Evolutionary conservation across 306 rosid genomes (phyloP).

Genomic region (Sechiopsis laciniata): DNA sequence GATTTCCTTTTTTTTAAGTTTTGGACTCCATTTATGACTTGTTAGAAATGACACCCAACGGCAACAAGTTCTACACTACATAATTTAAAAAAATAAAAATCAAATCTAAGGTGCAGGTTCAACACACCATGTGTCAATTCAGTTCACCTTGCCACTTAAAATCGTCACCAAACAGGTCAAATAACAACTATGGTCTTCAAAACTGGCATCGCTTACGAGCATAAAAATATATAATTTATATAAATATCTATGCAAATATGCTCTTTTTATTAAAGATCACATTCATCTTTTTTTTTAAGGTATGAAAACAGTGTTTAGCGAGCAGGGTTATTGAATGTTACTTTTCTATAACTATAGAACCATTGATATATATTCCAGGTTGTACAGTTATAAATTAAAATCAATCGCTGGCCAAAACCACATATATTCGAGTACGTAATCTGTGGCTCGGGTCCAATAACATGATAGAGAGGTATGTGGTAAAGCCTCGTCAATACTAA

Average conservation of each 20-base stretch:
- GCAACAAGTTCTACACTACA: background rate
- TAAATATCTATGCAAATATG: background rate
- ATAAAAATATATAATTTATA: background rate
- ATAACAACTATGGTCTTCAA: background rate
- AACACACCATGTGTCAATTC: background rate
- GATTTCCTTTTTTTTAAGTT: background rate
- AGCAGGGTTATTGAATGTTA: background rate
- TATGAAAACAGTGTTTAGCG: background rate
- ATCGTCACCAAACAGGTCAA: background rate
- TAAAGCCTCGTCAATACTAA: background rate
- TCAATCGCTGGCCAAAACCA: background rate
- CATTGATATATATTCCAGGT: background rate
- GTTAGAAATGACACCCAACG: background rate
- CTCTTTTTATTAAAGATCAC: background rate
- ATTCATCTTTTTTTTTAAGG: background rate
- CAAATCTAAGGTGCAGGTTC: background rate
- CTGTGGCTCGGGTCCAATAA: background rate
- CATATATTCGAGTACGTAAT: background rate
- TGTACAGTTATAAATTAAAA: background rate
- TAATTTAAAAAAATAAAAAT: background rate
- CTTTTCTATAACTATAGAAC: background rate
- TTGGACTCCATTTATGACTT: background rate
- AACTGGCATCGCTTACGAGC: background rate
- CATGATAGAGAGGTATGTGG: background rate
- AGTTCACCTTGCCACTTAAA: background rate